Evolutionary conservation across 768 basidiomycete genomes (phyloP).

Genomic region (Polyporus arcularius): DNA sequence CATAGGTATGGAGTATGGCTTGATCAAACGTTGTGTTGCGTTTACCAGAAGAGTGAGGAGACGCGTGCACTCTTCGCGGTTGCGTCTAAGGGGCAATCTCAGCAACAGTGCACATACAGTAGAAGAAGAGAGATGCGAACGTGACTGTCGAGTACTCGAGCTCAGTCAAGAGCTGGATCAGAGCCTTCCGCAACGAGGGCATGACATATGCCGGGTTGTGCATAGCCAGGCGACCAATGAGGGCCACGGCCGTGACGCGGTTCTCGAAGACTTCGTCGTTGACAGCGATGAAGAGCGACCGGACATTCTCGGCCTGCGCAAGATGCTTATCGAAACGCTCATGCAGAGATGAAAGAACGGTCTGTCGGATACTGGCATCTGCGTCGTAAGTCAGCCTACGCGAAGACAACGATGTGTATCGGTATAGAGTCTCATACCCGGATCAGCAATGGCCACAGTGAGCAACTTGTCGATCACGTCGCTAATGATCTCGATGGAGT

Average conservation of each 20-base stretch:
- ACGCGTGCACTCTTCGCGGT: conserved; percentile 89
- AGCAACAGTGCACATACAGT: neutral
- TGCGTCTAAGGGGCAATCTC: conserved; percentile 53
- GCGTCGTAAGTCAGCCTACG: neutral
- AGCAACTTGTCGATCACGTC: conserved; percentile 97
- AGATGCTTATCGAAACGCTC: conserved; percentile 96
- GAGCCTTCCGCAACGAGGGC: conserved; percentile 91
- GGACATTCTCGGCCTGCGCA: conserved; percentile 97
- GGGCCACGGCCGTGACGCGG: conserved; percentile 82
- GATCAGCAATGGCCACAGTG: conserved; percentile 94
- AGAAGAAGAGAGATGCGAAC: conserved; percentile 47
- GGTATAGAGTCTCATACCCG: conserved; percentile 52
- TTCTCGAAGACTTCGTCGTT: conserved; percentile 97
- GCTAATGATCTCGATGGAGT: conserved; percentile 95
- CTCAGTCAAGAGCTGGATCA: conserved; percentile 96
- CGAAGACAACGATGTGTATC: too few species aligned
- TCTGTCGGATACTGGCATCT: conserved; percentile 83
- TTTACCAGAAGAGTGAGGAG: conserved; percentile 87
- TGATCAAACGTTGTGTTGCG: conserved; percentile 91
- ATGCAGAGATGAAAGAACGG: conserved; percentile 84
- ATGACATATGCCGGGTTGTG: conserved; percentile 99
- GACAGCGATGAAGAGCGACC: conserved; percentile 93
- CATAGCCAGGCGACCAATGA: conserved; percentile 91
- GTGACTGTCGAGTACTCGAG: conserved; percentile 91
- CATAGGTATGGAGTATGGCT: conserved; percentile 94